phyloP scores from a whole-genome alignment of 768 basidiomycete genomes.

The Mycena floridula region DNA sequence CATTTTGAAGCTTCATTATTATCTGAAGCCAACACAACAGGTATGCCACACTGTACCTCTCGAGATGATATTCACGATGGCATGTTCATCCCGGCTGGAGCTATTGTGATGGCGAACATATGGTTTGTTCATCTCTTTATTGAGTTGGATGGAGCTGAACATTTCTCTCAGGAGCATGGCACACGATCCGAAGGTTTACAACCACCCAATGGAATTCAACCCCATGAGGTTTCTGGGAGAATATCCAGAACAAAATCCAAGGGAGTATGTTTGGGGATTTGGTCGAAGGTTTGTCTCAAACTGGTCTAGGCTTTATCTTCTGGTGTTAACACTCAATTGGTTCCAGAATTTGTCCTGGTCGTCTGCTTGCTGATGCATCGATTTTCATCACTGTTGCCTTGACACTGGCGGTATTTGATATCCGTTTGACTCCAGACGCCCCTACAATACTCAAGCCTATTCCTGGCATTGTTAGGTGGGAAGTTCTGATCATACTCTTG shows the following conservation, averaged over 20 bases:
- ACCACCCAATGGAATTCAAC: conserved; percentile 8
- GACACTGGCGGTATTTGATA: too few species aligned
- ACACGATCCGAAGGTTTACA: conserved; percentile 9
- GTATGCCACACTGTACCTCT: conserved; percentile 10
- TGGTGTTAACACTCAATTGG: too few species aligned
- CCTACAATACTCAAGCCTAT: too few species aligned
- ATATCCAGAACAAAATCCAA: conserved; percentile 4
- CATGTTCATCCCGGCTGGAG: conserved; percentile 31
- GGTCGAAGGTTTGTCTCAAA: conserved; percentile 9
- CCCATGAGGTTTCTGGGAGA: conserved; percentile 7
- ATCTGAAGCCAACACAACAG: neutral
- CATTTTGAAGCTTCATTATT: too few species aligned
- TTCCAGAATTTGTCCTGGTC: too few species aligned
- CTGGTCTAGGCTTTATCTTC: too few species aligned
- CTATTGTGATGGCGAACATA: conserved; percentile 14
- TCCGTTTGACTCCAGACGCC: too few species aligned
- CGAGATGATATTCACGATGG: conserved; percentile 30
- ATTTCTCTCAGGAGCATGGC: conserved; percentile 12
- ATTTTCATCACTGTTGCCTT: too few species aligned
- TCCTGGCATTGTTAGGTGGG: too few species aligned
- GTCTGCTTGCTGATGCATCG: too few species aligned
- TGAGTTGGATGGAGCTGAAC: neutral
- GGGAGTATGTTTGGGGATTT: conserved; percentile 4
- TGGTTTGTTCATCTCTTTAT: conserved; percentile 7
- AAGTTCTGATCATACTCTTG: too few species aligned